Base-by-base conservation (phyloP, 768 basidiomycete species). In the Boletus pseudopeckii region DNA sequence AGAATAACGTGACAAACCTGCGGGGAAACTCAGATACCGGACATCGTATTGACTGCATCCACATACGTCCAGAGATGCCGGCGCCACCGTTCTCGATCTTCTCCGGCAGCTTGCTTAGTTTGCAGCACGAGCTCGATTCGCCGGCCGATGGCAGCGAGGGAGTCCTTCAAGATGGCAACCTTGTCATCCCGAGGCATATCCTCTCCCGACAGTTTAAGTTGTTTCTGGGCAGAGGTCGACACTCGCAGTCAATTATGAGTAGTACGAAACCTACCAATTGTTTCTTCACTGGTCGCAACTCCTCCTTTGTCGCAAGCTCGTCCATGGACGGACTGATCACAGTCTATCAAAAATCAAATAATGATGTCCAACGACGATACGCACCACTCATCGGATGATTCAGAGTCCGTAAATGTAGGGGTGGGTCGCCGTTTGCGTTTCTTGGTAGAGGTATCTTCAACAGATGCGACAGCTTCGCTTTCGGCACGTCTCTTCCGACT, bases 61-160 rank as follows among this genome's bases (percentile, higher is more conserved):
- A 88, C 92, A 71, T 72, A 95, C 92, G 92, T 90, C 94, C 94
- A 97, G n/a, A 95, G 78, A 75, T 97, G 92, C 58, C 91, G 82
- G 56, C 90, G 80, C 94, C 93, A 97, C 67, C 90, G 79, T 67
- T 88, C 86, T 18, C 81, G 77, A 62, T 96, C 88, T 71, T 91
- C 88, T 14, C 94, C 93, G 39, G 82, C 80, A 5, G 84, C 80
- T 58, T 83, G 80, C 70, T 95, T 94, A 36, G 80, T 67, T 48
- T 80, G 81, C 28, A 96, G 78, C 3, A 98, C 92, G 40, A 72
- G 68, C 62, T 97, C 94, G 62, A 99, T 98, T 42, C 93, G 86
- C 58, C 85, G 82, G 34, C 97, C 97, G 53, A 99, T 97, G 10
- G 90, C 90, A 53, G 92, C 86, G 28, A 99, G 80, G 36, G 95